Conservation (phyloP, 768 basidiomycete species). For the Auricularia heimuer region DNA sequence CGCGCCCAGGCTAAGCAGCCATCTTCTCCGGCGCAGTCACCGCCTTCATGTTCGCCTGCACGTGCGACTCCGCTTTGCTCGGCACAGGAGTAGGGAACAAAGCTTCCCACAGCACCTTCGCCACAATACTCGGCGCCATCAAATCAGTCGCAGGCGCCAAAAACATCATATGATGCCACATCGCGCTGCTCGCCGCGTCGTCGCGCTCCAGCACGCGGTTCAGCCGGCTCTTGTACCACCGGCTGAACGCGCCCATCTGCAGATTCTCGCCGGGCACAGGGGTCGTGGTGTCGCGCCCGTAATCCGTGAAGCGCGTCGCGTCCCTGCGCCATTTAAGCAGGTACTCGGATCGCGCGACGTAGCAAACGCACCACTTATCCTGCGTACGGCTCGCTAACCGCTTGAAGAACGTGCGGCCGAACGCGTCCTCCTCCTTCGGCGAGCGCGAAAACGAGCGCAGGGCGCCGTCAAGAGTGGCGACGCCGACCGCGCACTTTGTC, state of each 20-base stretch:
- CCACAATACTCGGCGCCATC: slow-evolving; percentile 14
- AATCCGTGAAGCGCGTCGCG: background rate
- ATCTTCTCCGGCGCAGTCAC: no score
- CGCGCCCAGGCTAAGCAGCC: no score
- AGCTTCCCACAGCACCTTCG: slow-evolving; percentile 13
- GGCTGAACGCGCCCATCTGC: background rate
- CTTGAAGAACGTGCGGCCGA: background rate
- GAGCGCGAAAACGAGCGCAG: background rate
- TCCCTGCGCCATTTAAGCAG: background rate
- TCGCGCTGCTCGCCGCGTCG: slow-evolving; percentile 7
- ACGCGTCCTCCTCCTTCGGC: background rate
- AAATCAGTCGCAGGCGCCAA: slow-evolving; percentile 12
- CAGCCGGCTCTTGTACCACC: background rate
- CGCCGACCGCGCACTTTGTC: background rate
- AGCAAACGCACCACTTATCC: background rate
- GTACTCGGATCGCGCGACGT: no score
- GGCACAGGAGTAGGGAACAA: background rate
- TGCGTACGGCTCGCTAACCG: background rate
- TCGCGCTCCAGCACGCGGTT: slow-evolving; percentile 6
- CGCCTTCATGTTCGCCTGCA: no score
- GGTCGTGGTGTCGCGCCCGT: background rate
- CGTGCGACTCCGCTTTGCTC: no score
- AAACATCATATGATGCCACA: slow-evolving; percentile 10
- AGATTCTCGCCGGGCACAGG: background rate
- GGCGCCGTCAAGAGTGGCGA: background rate